Conservation (phyloP, 2,329 filamentous ascomycete genomes). For the Talaromyces piceae region DNA sequence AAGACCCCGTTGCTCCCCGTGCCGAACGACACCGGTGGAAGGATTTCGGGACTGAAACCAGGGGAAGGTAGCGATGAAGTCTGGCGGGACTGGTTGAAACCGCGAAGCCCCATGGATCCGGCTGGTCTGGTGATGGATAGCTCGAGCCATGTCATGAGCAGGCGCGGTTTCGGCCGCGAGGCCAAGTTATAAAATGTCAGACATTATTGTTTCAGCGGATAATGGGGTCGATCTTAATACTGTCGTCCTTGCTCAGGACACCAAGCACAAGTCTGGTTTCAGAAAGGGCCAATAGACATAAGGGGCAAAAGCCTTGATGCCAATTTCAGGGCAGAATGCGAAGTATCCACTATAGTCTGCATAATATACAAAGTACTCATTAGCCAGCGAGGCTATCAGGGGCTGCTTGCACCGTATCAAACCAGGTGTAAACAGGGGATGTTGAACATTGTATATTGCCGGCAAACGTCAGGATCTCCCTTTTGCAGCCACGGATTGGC, state of each 20-base stretch:
- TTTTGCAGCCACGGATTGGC: too few relatives aligned
- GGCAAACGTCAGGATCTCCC: too few relatives aligned
- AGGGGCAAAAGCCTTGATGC: background rate
- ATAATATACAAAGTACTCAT: too few relatives aligned
- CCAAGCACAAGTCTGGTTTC: too few relatives aligned
- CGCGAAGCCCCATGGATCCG: background rate
- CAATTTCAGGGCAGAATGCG: background rate
- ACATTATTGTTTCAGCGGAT: background rate
- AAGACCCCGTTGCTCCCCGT: constrained; percentile 7
- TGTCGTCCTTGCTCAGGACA: too few relatives aligned
- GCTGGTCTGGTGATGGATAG: background rate
- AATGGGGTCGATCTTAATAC: background rate
- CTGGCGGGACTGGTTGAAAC: constrained; percentile 5
- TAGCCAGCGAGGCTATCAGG: too few relatives aligned
- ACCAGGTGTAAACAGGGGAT: too few relatives aligned
- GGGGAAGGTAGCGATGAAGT: constrained; percentile 2
- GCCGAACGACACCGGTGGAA: background rate
- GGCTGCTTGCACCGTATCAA: too few relatives aligned
- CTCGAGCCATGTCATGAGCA: background rate
- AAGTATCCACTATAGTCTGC: too few relatives aligned
- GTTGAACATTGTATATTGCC: too few relatives aligned
- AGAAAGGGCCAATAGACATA: too few relatives aligned
- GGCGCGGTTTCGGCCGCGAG: background rate
- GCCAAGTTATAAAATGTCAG: background rate
- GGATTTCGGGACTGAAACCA: constrained; percentile 3